phyloP scores from a whole-genome alignment of 164 flowering plant genomes.

The Stephania japonica region DNA sequence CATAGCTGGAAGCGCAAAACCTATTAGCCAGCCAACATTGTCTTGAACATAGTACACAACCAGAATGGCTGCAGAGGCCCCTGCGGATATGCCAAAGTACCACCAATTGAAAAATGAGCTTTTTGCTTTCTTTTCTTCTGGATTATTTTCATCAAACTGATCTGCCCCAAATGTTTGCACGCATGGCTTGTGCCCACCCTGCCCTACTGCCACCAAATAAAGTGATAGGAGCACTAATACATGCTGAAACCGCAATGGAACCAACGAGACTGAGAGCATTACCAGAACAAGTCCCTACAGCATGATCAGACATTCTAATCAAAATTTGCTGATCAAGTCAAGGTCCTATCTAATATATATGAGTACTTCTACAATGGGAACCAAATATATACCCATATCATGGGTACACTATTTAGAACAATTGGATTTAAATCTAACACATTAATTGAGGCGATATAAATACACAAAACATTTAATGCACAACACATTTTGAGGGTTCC shows the following conservation, averaged over 20 bases:
- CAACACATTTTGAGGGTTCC: too few relatives aligned
- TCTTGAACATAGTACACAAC: slow-evolving; percentile 9
- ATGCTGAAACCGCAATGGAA: not conserved
- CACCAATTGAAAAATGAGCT: slow-evolving; percentile 12
- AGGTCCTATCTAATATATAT: not conserved
- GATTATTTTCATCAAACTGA: slow-evolving; percentile 4
- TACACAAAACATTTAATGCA: too few relatives aligned
- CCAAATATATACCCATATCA: too few relatives aligned
- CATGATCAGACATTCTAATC: not conserved
- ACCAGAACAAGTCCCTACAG: slow-evolving; percentile 8
- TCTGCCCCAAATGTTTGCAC: slow-evolving; percentile 12
- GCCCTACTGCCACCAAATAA: slow-evolving; percentile 9
- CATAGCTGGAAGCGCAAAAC: slow-evolving; percentile 9
- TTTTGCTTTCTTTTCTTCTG: slow-evolving; percentile 9
- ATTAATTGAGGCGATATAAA: too few relatives aligned
- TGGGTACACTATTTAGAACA: too few relatives aligned
- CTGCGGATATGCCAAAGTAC: slow-evolving; percentile 10
- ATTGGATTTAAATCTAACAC: too few relatives aligned
- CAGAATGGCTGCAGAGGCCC: slow-evolving; percentile 4
- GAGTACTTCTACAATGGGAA: too few relatives aligned
- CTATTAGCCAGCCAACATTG: slow-evolving; percentile 5
- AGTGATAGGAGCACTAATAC: not conserved
- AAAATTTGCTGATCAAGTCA: not conserved
- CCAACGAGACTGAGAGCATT: slow-evolving; percentile 5
- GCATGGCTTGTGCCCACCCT: slow-evolving; percentile 13